These are phyloP conservation scores for Malus hybrid DNA, from an alignment of 331 rosid genomes.

Conservation along the genomic window DNA sequence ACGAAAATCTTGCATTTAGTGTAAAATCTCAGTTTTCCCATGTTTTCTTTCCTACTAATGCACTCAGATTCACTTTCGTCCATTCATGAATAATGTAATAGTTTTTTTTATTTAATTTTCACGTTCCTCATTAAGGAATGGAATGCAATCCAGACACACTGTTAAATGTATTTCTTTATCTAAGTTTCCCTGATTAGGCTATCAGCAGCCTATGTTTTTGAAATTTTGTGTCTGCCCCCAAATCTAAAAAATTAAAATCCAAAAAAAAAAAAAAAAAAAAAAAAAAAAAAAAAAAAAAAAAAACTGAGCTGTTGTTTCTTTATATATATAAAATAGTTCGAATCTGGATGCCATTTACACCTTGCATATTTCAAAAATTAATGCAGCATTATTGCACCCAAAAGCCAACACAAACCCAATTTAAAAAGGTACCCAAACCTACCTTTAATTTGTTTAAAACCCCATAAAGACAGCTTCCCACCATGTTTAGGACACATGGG, in stretches of 20 bases:
- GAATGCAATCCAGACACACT: neutral
- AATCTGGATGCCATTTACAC: conserved; percentile 31
- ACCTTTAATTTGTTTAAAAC: conserved; percentile 2
- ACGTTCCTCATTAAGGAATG: neutral
- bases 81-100: no score
- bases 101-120: neutral
- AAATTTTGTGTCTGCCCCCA: neutral
- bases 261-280: neutral
- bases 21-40: no score
- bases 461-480: conserved; percentile 31
- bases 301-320: conserved; percentile 11
- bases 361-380: conserved; percentile 30
- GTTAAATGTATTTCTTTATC: neutral
- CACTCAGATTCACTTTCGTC: no score
- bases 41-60: no score
- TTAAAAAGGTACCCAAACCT: conserved; percentile 19
- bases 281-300: neutral
- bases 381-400: conserved; percentile 36
- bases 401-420: conserved; percentile 27
- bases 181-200: neutral
- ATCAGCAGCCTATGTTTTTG: neutral
- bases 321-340: conserved; percentile 20
- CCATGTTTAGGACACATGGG: conserved; percentile 26
- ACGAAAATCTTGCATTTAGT: neutral
- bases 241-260: neutral